Evolutionary conservation across 2,329 filamentous ascomycete species (phyloP).

Genomic region (Metarhizium rileyi): DNA sequence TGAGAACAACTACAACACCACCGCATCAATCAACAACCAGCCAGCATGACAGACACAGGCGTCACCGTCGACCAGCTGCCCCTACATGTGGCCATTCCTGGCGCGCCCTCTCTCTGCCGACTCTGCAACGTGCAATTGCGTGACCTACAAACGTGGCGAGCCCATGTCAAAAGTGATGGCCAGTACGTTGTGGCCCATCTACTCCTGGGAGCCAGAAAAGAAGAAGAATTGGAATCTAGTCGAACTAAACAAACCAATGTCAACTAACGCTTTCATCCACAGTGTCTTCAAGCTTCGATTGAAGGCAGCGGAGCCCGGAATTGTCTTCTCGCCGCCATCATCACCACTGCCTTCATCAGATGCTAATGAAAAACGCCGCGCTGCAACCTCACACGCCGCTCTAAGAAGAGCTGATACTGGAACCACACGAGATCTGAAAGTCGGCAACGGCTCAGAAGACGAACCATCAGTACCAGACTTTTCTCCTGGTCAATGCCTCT

Average conservation of each 20-base stretch:
- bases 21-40: neutral
- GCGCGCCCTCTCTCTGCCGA: neutral
- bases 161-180: neutral
- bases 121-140: neutral
- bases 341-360: constrained; percentile 4
- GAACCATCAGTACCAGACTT: constrained; percentile 13
- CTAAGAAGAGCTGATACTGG: neutral
- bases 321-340: constrained; percentile 7
- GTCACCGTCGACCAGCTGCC: neutral
- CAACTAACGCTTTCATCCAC: neutral
- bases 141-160: neutral
- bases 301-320: constrained; percentile 12
- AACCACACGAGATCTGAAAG: neutral
- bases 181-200: neutral
- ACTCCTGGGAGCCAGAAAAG: neutral
- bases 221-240: neutral
- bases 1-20: neutral
- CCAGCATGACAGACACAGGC: neutral
- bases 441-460: constrained; percentile 2
- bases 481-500: constrained; percentile 27
- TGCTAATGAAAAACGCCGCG: neutral
- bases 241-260: too few species aligned
- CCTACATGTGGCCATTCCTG: neutral
- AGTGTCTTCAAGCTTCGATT: constrained; percentile 17
- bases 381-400: neutral